Evolutionary conservation across 1,284 basidiomycete species (phyloP).

Genomic region (Cryptococcus sp.): DNA sequence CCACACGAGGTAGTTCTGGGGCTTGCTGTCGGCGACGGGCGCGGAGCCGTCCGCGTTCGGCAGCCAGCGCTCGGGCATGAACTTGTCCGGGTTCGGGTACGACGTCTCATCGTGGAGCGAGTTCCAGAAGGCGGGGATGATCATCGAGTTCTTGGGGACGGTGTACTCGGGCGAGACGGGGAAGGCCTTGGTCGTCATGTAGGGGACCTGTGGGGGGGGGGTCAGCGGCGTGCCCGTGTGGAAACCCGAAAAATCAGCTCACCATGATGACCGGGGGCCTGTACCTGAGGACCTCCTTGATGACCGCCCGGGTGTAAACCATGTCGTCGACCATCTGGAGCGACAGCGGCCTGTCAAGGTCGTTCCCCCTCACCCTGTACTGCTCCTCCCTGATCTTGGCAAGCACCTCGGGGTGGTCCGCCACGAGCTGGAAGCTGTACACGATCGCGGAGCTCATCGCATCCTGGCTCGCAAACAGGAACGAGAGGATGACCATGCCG

Average conservation of each 20-base stretch:
- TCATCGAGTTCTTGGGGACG: constrained; percentile 85
- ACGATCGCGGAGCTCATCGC: constrained; percentile 88
- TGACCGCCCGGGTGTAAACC: constrained; percentile 85
- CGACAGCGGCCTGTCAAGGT: constrained; percentile 75
- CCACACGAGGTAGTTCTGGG: constrained; percentile 95
- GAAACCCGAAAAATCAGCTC: constrained; percentile 20
- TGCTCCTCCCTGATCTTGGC: constrained; percentile 91
- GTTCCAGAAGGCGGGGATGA: constrained; percentile 95
- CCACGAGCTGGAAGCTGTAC: constrained; percentile 93
- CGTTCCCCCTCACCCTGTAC: constrained; percentile 72
- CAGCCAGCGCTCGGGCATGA: constrained; percentile 90
- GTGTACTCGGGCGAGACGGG: constrained; percentile 87
- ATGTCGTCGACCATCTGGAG: constrained; percentile 88
- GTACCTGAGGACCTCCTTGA: constrained; percentile 87
- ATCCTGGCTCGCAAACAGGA: constrained; percentile 97
- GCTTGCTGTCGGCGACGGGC: constrained; percentile 70
- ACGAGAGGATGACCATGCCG: constrained; percentile 91
- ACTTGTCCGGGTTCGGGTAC: constrained; percentile 80
- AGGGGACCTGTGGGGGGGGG: constrained; percentile 67
- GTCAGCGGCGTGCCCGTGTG: neutral
- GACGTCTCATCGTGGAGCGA: constrained; percentile 85
- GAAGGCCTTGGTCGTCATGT: constrained; percentile 83
- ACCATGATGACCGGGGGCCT: constrained; percentile 94
- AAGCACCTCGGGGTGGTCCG: constrained; percentile 85
- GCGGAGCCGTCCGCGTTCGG: constrained; percentile 63